A percentile compares a stretch with the other conserved stretches of the same genome.
phyloP scores from a whole-genome alignment of 805 yeast species.

The Torulaspora franciscae region DNA sequence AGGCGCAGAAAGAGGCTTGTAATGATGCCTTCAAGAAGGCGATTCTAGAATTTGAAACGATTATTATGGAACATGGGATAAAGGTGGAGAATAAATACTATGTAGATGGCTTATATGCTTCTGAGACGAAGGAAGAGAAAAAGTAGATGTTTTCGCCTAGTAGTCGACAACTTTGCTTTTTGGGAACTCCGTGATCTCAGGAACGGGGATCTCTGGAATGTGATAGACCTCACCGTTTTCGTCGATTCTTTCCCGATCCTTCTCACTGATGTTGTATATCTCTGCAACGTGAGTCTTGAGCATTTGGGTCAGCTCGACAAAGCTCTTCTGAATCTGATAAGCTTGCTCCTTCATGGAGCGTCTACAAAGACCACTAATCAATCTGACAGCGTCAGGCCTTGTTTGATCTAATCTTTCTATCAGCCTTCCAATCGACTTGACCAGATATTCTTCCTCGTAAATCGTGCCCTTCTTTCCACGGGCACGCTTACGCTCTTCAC shows the following conservation, averaged over 20 bases:
- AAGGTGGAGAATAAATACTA: slow-evolving; percentile 36
- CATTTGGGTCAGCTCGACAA: slow-evolving; percentile 51
- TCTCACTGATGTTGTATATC: slow-evolving; percentile 75
- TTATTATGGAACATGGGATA: slow-evolving; percentile 38
- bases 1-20: slow-evolving; percentile 80
- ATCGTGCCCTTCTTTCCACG: slow-evolving; percentile 97
- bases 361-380: slow-evolving; percentile 73
- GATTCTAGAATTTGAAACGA: slow-evolving; percentile 72
- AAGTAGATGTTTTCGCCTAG: slow-evolving; percentile 25
- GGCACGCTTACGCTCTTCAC: slow-evolving; percentile 94
- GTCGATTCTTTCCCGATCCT: slow-evolving; percentile 82
- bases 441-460: slow-evolving; percentile 92
- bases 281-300: slow-evolving; percentile 63
- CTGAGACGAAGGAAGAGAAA: slow-evolving; percentile 9
- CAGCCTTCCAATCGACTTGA: slow-evolving; percentile 82
- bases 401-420: slow-evolving; percentile 75
- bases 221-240: slow-evolving; percentile 81
- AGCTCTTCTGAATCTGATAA: slow-evolving; percentile 64
- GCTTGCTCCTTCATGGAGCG: slow-evolving; percentile 76
- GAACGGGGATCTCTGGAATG: slow-evolving; percentile 71
- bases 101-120: slow-evolving; percentile 33
- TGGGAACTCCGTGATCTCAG: slow-evolving; percentile 60
- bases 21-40: slow-evolving; percentile 80
- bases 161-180: slow-evolving; percentile 54
- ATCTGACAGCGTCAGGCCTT: slow-evolving; percentile 62